Evolutionary conservation across 1,284 basidiomycete genomes (phyloP), one percentile per base, ranked within the genome.

Genomic region (Thelephora terrestris): DNA sequence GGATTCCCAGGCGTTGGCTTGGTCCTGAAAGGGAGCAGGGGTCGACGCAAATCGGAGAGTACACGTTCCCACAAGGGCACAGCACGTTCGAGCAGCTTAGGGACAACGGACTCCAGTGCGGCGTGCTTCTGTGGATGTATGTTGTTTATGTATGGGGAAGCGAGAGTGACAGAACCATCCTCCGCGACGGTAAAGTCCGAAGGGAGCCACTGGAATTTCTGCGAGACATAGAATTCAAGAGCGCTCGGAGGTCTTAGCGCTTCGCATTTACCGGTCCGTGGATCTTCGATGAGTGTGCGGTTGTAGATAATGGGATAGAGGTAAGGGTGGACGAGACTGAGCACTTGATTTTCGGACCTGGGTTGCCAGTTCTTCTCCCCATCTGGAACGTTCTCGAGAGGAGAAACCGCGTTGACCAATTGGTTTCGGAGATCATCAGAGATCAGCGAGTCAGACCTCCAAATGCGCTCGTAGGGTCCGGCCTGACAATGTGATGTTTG

Each of bases 381-480:
- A 25, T 57, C 53, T 7, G 53, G 51, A 20, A 36, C 45, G 23
- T 40, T 21, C 27, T 51, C 52, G 35, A 53, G 37, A 4, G 34
- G 47, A 12, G 37, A 17, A 38, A 38, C 37, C 12, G 37, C 37
- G 20, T 4, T n/a, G n/a, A 36, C 12, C 34, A 38, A 12, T 12
- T 38, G 17, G 17, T 38, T 12, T 38, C 37, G 37, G n/a, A 38
- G 37, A 17, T 38, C 37, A 38, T 7, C 7, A 4, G 4, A 12
- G n/a, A 38, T 38, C 37, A 38, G n/a, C n/a, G 37, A 38, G n/a
- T 38, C 37, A 2, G 70, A 69, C 52, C 77, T 68, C 74, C 75
- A 79, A 21, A 79, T 73, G 18, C 74, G 67, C 46, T 77, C 74
- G 50, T 74, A 76, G 12, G 36, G 36, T 37, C 12, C 27, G 39